phyloP scores from a whole-genome alignment of 768 basidiomycete genomes.

The Guyanaporus albipodus region DNA sequence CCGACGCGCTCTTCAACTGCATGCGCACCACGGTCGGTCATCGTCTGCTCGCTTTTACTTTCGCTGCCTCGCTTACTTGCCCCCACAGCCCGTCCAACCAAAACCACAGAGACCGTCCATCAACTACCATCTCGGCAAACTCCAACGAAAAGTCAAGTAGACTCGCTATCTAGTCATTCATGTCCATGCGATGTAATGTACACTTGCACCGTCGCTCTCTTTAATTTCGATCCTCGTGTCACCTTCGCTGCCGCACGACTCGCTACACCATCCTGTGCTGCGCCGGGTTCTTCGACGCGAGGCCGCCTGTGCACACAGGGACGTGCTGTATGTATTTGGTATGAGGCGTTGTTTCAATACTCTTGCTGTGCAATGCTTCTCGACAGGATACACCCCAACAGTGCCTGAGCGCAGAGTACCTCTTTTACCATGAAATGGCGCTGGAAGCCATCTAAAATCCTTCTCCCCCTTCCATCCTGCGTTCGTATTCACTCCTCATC shows the following conservation, averaged over 20 bases:
- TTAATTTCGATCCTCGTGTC: neutral
- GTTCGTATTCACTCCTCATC: slow-evolving; percentile 11
- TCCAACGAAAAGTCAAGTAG: slow-evolving; percentile 72
- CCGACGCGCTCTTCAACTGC: slow-evolving; percentile 66
- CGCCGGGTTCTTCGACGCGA: slow-evolving; percentile 1
- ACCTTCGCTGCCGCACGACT: neutral
- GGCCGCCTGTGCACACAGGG: too few species aligned
- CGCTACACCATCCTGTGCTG: neutral
- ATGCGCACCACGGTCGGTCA: slow-evolving; percentile 79
- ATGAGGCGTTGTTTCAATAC: too few species aligned
- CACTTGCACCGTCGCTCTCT: neutral
- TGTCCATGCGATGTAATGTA: slow-evolving; percentile 20
- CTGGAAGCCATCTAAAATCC: neutral
- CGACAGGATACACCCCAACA: slow-evolving; percentile 3
- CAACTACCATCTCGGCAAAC: slow-evolving; percentile 85
- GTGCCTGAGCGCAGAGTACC: slow-evolving; percentile 11
- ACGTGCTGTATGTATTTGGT: neutral
- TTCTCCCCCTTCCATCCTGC: neutral
- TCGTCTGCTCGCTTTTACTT: neutral
- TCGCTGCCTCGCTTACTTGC: neutral
- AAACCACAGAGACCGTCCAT: slow-evolving; percentile 73
- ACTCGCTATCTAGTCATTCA: slow-evolving; percentile 17
- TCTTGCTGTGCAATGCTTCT: slow-evolving; percentile 13
- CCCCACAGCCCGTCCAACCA: slow-evolving; percentile 57
- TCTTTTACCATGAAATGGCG: too few species aligned